Conservation (phyloP, 768 basidiomycete genomes). For the Suillus ampliporus region DNA sequence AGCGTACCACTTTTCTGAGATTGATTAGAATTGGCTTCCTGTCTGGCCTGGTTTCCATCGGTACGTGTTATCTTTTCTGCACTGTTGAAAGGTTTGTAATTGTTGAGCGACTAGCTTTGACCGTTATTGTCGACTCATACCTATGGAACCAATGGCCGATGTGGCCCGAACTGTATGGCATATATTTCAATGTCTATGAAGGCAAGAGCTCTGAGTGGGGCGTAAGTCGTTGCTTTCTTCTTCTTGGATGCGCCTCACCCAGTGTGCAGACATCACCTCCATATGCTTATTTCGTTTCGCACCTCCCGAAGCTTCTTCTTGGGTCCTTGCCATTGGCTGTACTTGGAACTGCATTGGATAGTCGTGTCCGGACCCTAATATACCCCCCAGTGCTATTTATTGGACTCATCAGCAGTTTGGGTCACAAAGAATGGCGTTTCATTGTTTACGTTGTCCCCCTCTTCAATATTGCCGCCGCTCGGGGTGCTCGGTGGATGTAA, state of each 20-base stretch:
- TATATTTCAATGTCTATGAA: constrained; percentile 86
- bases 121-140: constrained; percentile 77
- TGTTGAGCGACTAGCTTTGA: constrained; percentile 50
- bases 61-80: constrained; percentile 41
- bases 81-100: neutral
- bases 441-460: constrained; percentile 85
- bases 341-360: constrained; percentile 55
- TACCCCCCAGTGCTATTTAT: constrained; percentile 60
- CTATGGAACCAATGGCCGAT: constrained; percentile 77
- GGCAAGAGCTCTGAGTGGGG: constrained; percentile 95
- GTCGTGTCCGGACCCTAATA: constrained; percentile 55
- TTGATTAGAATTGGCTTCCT: constrained; percentile 57
- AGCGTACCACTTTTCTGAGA: constrained; percentile 48
- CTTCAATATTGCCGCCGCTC: constrained; percentile 80
- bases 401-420: constrained; percentile 70
- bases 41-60: constrained; percentile 54
- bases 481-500: constrained; percentile 68
- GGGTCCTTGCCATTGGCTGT: constrained; percentile 64
- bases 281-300: constrained; percentile 64
- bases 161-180: constrained; percentile 85
- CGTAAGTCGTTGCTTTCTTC: constrained; percentile 50
- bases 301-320: constrained; percentile 82
- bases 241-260: constrained; percentile 12
- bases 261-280: constrained; percentile 66
- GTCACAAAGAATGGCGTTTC: constrained; percentile 99